Base-by-base conservation (phyloP, 805 yeast species). In the Peterozyma xylosa region DNA sequence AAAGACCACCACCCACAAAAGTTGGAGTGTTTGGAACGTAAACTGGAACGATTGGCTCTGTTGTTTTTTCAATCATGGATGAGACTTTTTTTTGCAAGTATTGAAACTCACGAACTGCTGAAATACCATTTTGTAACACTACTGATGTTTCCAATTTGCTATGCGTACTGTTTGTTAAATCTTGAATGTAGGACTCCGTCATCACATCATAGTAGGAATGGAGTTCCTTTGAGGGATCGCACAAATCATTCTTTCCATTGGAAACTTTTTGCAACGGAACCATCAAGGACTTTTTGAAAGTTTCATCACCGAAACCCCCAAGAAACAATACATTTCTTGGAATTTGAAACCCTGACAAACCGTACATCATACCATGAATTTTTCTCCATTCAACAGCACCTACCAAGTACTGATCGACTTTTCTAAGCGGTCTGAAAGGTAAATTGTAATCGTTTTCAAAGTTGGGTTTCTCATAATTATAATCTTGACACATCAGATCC, bases 221-320 rank as follows among this genome's bases (percentile, higher is more conserved):
- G 11, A 43, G 38, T 32, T 32, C 14, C 9, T 32, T 32, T 32
- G 34, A 5, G 5, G 15, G 15, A 33, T 30, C 36, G 11, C 42
- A 38, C 36, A 42, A 38, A 14, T 43, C 42, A 43, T 43, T 43
- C 3, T 13, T 40, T 30, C 46, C 46, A 39, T 43, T 43, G 10
- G 39, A 34, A 5, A 39, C 40, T 9, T 39, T 14, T 30, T 35
- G 14, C 37, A 43, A 39, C 9, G 47, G 47, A 10, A 44, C 30
- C 27, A 40, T 27, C 35, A 44, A 37, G 15, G 34, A 16, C 11
- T 32, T 27, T 2, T 9, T 11, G 13, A 13, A 11, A 4, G 13
- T 32, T 15, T 45, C 42, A 17, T 29, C 18, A 11, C 35, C 21
- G 9, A 37, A 3, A 3, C 34, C 38, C 11, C 47, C 47, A 41